Percentiles rank a stretch among this genome's conserved stretches.
These are phyloP conservation scores for Brasenia schreberi DNA, from an alignment of 164 flowering plant genomes.

Conservation along the genomic window DNA sequence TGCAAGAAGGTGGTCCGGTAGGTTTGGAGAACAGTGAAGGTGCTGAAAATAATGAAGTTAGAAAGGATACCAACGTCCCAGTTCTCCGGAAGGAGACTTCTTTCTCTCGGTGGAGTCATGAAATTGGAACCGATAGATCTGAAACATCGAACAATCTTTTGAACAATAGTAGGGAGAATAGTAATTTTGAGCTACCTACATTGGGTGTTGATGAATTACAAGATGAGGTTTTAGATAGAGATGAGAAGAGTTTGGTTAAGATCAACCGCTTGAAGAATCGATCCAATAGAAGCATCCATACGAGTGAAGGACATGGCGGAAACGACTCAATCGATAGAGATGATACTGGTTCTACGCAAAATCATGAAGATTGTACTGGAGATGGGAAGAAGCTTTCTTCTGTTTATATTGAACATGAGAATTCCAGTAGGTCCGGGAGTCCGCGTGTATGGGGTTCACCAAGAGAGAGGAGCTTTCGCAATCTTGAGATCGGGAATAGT, in stretches of 20 bases:
- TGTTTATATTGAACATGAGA: constrained; percentile 44
- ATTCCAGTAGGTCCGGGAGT: background rate
- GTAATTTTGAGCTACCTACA: constrained; percentile 42
- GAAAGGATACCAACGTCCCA: constrained; percentile 9
- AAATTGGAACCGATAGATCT: constrained; percentile 20
- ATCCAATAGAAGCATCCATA: constrained; percentile 15
- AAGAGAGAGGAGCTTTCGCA: constrained; percentile 13
- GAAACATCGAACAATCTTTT: constrained; percentile 12
- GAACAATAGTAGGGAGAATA: constrained; percentile 17
- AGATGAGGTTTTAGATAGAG: constrained; percentile 13
- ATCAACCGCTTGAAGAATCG: background rate
- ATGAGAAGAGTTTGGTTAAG: constrained; percentile 6
- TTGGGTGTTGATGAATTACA: constrained; percentile 11
- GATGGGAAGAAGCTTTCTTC: constrained; percentile 29
- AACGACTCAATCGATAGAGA: constrained; percentile 4
- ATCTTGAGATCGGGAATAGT: constrained; percentile 12
- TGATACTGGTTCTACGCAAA: background rate
- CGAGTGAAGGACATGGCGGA: constrained; percentile 24
- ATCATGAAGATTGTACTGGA: constrained; percentile 10
- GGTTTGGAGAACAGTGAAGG: constrained; percentile 14
- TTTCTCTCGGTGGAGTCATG: constrained; percentile 50
- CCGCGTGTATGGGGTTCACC: constrained; percentile 2
- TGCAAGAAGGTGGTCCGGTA: constrained; percentile 26
- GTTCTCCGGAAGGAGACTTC: constrained; percentile 43
- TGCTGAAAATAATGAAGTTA: constrained; percentile 3